Percentiles rank a stretch among this genome's conserved stretches.
Evolutionary conservation across 2,329 filamentous ascomycete genomes (phyloP).

Genomic region (Sclerotinia borealis): DNA sequence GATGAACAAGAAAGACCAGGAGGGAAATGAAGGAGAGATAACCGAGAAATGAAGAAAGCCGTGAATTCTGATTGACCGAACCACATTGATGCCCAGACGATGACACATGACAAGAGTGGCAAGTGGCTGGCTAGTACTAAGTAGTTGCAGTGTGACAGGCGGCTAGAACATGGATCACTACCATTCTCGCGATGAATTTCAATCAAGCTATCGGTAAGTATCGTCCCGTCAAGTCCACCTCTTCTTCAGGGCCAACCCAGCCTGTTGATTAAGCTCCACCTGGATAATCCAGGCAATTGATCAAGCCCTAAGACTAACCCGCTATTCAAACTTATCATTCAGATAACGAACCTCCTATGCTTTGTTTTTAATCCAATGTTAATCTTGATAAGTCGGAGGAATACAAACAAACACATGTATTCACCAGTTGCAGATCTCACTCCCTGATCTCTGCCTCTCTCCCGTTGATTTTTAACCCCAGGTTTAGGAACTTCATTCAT

Average conservation of each 20-base stretch:
- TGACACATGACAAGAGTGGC: not conserved
- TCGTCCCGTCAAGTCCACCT: not conserved
- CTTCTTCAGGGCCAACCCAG: not conserved
- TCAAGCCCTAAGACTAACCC: not conserved
- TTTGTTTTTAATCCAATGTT: not conserved
- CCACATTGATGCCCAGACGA: not conserved
- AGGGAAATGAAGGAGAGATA: not conserved
- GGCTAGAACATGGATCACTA: not conserved
- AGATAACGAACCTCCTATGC: not conserved
- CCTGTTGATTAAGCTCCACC: not conserved
- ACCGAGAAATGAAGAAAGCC: not conserved
- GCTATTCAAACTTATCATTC: not conserved
- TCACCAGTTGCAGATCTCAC: not conserved
- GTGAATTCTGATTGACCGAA: not conserved
- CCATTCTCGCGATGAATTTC: not conserved
- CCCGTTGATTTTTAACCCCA: not conserved
- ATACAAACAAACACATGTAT: not conserved
- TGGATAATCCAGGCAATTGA: not conserved
- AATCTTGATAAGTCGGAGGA: not conserved
- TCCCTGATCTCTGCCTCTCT: not conserved
- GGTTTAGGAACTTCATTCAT: not conserved
- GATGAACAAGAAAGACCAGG: not conserved
- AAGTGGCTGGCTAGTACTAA: not conserved
- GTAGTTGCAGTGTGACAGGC: not conserved
- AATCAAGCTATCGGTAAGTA: not conserved